Percentiles rank a stretch among this genome's conserved stretches.
phyloP scores from a whole-genome alignment of 768 basidiomycete species.

The Hirschioporus abietinus region DNA sequence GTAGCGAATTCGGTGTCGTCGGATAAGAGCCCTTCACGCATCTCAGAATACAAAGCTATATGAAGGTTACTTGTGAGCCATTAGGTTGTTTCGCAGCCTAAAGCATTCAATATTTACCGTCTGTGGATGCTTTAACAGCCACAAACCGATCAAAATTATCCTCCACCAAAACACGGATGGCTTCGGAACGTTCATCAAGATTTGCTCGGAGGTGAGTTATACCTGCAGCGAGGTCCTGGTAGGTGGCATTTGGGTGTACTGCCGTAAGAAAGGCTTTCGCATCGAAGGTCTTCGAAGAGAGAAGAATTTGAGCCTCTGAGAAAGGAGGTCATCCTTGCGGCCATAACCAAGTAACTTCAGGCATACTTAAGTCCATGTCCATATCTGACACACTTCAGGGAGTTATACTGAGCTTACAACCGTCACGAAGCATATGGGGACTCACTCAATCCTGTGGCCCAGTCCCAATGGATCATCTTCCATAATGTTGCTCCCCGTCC shows the following conservation, averaged over 20 bases:
- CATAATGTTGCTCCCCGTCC: conserved; percentile 43
- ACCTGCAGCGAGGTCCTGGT: conserved; percentile 82
- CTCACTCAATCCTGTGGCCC: conserved; percentile 57
- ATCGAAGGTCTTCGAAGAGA: conserved; percentile 93
- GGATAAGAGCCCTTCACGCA: conserved; percentile 83
- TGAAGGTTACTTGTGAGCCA: too few relatives aligned
- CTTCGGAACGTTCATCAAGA: conserved; percentile 88
- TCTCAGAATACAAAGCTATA: conserved; percentile 82
- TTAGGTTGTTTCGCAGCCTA: neutral
- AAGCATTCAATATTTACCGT: conserved; percentile 45
- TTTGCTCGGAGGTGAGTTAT: conserved; percentile 68
- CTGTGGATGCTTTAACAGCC: conserved; percentile 94
- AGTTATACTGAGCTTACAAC: conserved; percentile 10
- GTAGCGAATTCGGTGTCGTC: conserved; percentile 78
- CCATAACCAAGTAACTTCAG: conserved; percentile 11
- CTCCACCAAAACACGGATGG: conserved; percentile 91
- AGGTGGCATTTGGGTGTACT: conserved; percentile 92
- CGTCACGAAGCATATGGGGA: conserved; percentile 12
- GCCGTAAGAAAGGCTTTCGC: conserved; percentile 89
- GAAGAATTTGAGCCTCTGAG: conserved; percentile 72
- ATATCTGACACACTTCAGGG: conserved; percentile 51
- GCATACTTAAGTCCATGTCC: conserved; percentile 75
- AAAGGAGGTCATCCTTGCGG: conserved; percentile 11
- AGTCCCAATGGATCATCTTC: conserved; percentile 80
- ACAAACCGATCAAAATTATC: conserved; percentile 98